Conservation (phyloP, 805 yeast genomes). For the Nakazawaea populi region DNA sequence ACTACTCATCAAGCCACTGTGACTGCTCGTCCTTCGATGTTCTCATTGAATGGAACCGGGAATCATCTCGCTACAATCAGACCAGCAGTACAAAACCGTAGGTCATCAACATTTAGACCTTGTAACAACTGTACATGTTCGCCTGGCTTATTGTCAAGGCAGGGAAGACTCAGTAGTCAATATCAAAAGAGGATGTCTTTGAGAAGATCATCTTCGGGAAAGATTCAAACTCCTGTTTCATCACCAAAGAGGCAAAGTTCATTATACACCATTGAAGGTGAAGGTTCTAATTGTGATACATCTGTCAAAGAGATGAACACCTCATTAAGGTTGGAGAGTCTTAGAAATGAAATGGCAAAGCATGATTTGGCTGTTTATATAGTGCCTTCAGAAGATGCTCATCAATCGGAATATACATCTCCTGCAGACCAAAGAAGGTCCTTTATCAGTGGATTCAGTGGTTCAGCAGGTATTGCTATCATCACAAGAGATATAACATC, state of each 20-base stretch:
- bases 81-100: conserved; percentile 1
- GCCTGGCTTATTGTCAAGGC: conserved; percentile 71
- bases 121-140: conserved; percentile 81
- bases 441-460: conserved; percentile 54
- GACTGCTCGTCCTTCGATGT: conserved; percentile 14
- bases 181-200: conserved; percentile 25
- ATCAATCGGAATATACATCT: conserved; percentile 58
- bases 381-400: conserved; percentile 55
- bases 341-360: conserved; percentile 61
- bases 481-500: conserved; percentile 48
- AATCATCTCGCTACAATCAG: not conserved
- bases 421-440: conserved; percentile 47
- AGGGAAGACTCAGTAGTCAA: conserved; percentile 52
- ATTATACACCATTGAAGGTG: conserved; percentile 11
- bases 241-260: conserved; percentile 11
- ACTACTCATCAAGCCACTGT: conserved; percentile 6
- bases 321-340: conserved; percentile 48
- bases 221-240: conserved; percentile 26
- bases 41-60: conserved; percentile 10
- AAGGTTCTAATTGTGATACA: conserved; percentile 9
- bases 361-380: conserved; percentile 66
- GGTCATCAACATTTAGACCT: conserved; percentile 31
- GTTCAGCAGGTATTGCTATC: conserved; percentile 57
- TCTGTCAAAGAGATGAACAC: conserved; percentile 43
- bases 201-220: conserved; percentile 21